Base-by-base conservation (phyloP, 2,329 filamentous ascomycete genomes). In the Trichoderma sp. region DNA sequence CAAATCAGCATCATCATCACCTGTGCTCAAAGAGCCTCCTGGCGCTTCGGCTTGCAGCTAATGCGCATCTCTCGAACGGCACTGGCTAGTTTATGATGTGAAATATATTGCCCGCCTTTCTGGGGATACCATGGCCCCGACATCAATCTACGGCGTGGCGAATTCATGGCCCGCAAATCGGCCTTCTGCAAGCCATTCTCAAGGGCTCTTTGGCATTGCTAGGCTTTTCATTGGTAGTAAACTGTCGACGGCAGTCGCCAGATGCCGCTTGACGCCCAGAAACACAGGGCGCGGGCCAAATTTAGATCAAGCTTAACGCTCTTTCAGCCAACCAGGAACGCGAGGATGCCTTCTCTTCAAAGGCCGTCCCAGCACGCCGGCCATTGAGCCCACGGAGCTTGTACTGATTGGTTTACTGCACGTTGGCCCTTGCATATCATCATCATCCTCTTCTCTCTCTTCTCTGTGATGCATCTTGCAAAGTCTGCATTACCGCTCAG, bases 311-410 rank as follows among this genome's bases (percentile, higher is more conserved):
- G 72, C 73, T 73, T 70, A 74, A 72, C 58, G 58, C 72, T 70
- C 69, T 70, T 67, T 69, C 57, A 64, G 37, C 79, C 78, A 80
- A 80, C 79, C 74, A 78, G 35, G 56, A n/a, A 60, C 70, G 64
- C 72, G 73, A 74, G 19, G 73, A 74, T 69, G 74, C 73, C 25
- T 4, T 48, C 17, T 27, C 32, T 35, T 35, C 10, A 45, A 50
- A 45, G 34, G 54, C 25, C 52, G 58, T 29, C 27, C 50, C 35
- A 37, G 48, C 35, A 70, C 39, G 69, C 64, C 68, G 22, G 32
- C 56, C 29, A 19, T 42, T 29, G 25, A 45, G 45, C 25, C 25
- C 50, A 25, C 12, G 34, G 35, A 57, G 61, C 50, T 27, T 15
- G 10, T 37, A n/a, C 45, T 64, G 52, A 68, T 68, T 68, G 66